These are phyloP conservation scores for Alternaria sp. DNA, from an alignment of 2,329 filamentous ascomycete genomes.

Conservation along the genomic window DNA sequence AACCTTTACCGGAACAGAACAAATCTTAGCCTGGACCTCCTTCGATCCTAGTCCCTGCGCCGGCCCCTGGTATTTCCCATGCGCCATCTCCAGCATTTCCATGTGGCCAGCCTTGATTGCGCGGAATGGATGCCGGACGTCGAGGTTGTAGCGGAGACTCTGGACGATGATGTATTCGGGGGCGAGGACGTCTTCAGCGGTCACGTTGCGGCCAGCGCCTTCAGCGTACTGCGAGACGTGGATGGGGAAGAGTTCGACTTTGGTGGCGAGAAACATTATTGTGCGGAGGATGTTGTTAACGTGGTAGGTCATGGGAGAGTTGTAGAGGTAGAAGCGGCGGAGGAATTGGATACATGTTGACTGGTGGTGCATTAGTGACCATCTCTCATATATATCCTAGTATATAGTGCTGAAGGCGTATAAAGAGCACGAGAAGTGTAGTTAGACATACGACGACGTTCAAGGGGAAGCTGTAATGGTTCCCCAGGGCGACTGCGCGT, in stretches of 20 bases:
- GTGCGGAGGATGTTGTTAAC: slow-evolving; percentile 89
- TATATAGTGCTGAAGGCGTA: no score
- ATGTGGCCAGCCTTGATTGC: slow-evolving; percentile 86
- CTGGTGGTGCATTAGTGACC: slow-evolving; percentile 43
- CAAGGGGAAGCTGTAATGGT: slow-evolving; percentile 67
- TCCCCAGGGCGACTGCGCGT: slow-evolving; percentile 64
- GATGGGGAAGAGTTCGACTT: slow-evolving; percentile 86
- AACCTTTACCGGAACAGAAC: slow-evolving; percentile 34
- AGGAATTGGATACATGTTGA: slow-evolving; percentile 89
- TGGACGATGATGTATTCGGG: slow-evolving; percentile 94
- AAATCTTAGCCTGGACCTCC: slow-evolving; percentile 41
- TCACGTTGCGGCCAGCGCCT: slow-evolving; percentile 59
- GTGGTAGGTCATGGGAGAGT: slow-evolving; percentile 95
- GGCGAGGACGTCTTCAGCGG: slow-evolving; percentile 82
- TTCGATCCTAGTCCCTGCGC: slow-evolving; percentile 27
- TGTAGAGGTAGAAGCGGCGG: slow-evolving; percentile 93
- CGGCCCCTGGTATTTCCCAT: slow-evolving; percentile 62
- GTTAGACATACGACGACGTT: slow-evolving; percentile 62
- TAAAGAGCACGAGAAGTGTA: no score
- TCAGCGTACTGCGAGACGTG: slow-evolving; percentile 67
- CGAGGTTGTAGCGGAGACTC: slow-evolving; percentile 90
- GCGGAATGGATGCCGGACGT: slow-evolving; percentile 89
- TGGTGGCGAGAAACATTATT: slow-evolving; percentile 90
- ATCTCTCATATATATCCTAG: not conserved
- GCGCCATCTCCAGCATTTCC: slow-evolving; percentile 75